phyloP scores from a whole-genome alignment of 1,139 yeast genomes.

The Yamadazyma membranifaciens region DNA sequence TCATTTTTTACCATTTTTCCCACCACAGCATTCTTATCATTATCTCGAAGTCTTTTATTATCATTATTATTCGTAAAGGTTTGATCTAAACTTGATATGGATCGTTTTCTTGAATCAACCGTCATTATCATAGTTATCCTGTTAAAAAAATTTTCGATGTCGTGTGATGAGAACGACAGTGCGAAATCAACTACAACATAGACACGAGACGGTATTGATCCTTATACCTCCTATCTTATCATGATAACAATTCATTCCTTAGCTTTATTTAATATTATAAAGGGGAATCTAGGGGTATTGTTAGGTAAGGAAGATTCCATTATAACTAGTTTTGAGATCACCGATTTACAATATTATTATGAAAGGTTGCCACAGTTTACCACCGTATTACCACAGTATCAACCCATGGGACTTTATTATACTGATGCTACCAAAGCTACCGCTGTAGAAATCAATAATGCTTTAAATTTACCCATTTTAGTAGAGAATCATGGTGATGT shows the following conservation, averaged over 20 bases:
- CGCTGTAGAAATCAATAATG: not conserved
- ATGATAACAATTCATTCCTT: constrained; percentile 23
- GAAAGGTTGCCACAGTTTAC: constrained; percentile 27
- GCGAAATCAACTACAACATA: not conserved
- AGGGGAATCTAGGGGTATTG: constrained; percentile 26
- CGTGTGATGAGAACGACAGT: constrained; percentile 6
- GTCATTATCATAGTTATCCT: constrained; percentile 26
- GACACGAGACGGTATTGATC: no score
- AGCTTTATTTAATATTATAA: constrained; percentile 25
- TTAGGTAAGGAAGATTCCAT: constrained; percentile 22
- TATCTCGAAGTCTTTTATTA: constrained; percentile 1
- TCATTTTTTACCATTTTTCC: constrained; percentile 1
- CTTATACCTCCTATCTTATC: no score
- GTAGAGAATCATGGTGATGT: not conserved
- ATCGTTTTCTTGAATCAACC: constrained; percentile 17
- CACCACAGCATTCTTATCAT: not conserved
- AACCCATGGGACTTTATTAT: constrained; percentile 29
- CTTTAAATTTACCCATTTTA: constrained; percentile 1
- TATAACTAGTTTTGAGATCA: constrained; percentile 25
- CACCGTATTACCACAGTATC: constrained; percentile 26
- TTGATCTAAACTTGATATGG: no score
- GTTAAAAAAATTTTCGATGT: constrained; percentile 6
- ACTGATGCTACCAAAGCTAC: not conserved
- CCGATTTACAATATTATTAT: constrained; percentile 25
- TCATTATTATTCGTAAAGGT: not conserved